Base-by-base conservation (phyloP, 192 early-diverging fungal genomes). In the Coemansia sp. region DNA sequence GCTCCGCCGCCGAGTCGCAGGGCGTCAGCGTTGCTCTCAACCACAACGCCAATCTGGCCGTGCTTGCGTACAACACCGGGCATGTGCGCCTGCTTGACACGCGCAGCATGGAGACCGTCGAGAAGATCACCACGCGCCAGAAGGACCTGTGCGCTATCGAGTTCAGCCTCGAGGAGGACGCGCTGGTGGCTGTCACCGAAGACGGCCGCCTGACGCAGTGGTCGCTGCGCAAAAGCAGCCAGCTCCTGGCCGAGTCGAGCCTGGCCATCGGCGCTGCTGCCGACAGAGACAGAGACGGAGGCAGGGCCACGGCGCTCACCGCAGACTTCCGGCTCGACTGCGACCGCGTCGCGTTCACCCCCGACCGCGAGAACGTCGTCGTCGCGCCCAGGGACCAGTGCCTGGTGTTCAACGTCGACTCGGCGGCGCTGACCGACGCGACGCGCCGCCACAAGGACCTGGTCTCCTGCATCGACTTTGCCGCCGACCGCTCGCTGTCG, bases 401-500 rank as follows among this genome's bases (percentile, higher is more conserved):
- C 30, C 60, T 75, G 5, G 60, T 75, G 46, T 75, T 75, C 41
- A 75, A 68, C 22, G 39, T 75, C 39, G 72, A 75, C 45, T 75
- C 72, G 13, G 72, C 72, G 5, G 60, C 60, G 19, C 48, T 61
- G 52, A 64, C 65, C 4, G 72, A 67, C 40, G 46, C 64, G 27
- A 75, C 60, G 32, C 59, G 72, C 11, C 64, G 72, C 19, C 72
- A 75, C 60, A 75, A 75, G 65, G 72, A 59, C 17, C 53, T 75
- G 51, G 48, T 75, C 11, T 46, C 60, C 3, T 64, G 56, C 56
- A 59, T 75, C 11, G 72, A 75, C 42, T 62, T 57, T 44, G 72
- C 65, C 0, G 72, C 64, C 15, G 65, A 64, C 60, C 37, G 58
- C 19, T 57, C 55, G 36, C 60, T 75, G 23, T 75, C 72, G 4